These are phyloP conservation scores for Cladophialophora exuberans DNA, from an alignment of 2,329 filamentous ascomycete genomes.

Conservation along the genomic window DNA sequence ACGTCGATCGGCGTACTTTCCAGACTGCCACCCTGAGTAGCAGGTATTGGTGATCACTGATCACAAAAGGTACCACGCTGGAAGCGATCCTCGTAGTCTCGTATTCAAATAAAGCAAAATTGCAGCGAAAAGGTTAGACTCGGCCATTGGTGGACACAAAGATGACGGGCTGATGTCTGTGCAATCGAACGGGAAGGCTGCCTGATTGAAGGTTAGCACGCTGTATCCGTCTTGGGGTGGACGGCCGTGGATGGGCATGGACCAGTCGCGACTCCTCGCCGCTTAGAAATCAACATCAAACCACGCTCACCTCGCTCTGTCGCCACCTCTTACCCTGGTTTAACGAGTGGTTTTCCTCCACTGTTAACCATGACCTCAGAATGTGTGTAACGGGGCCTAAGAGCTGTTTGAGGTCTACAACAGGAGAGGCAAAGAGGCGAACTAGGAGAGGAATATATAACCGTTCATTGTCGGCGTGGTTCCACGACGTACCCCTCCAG, in stretches of 20 bases:
- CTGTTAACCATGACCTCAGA: not conserved
- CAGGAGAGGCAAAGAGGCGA: conserved; percentile 9
- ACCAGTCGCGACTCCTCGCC: conserved; percentile 25
- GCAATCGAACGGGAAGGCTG: conserved; percentile 16
- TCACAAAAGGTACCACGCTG: conserved; percentile 11
- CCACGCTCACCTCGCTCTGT: conserved; percentile 6
- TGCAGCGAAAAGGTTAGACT: not conserved
- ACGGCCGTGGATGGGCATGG: conserved; percentile 24
- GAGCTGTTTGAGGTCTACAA: not conserved
- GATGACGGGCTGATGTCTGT: conserved; percentile 16
- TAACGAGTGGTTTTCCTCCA: conserved; percentile 16
- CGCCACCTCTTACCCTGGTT: conserved; percentile 18
- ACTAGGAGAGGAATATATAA: conserved; percentile 4
- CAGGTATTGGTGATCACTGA: not conserved
- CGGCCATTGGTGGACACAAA: conserved; percentile 7
- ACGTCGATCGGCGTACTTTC: not conserved
- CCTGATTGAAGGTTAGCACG: conserved; percentile 17
- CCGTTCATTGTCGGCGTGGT: no score
- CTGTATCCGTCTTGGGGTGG: conserved; percentile 22
- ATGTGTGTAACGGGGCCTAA: not conserved
- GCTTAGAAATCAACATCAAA: conserved; percentile 30
- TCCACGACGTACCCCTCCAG: no score
- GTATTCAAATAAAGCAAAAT: conserved; percentile 13
- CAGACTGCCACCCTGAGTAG: not conserved
- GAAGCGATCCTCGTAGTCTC: not conserved